Base-by-base conservation (phyloP, 2,329 filamentous ascomycete genomes). In the Fusarium metavorans region DNA sequence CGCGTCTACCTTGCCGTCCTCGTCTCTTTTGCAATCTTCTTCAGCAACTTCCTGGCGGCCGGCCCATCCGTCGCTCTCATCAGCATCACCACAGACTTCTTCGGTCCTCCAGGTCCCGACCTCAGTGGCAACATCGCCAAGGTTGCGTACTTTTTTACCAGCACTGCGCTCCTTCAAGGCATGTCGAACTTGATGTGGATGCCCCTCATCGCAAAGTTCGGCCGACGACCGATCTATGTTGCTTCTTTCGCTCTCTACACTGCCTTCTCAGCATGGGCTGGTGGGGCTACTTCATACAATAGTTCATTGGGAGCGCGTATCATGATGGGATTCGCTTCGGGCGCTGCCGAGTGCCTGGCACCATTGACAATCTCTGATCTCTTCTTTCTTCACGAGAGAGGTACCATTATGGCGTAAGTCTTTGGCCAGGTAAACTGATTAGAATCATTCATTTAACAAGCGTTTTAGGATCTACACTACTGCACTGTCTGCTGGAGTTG, bases 381-480 rank as follows among this genome's bases (percentile, higher is more conserved):
- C 23, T 89, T 89, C 79, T 89, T 88, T 76, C 79, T 89, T 25
- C 87, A 90, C 70, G 86, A 90, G 72, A 82, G 88, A 61, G 87
- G 86, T 1, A 80, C 82, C 5, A 81, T 87, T 41, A 89, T 87
- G 84, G 84, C 85, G 77, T 85, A 77, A 73, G 84, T 81, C 6
- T 35, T 30, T 41, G 18, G 2, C 6, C 3, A 4, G 9, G 41
- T 5, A 25, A 16, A 20, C n/a, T 3, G 4, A 41, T 20, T 10
- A 5, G 8, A 20, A 58, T 5, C 1, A 30, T 14, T 14, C 16
- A 59, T 63, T 39, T 11, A 30, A 50, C 11, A 35, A 35, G 1
- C 37, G 6, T 37, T n/a, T 9, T n/a, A 77, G 74, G 13, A 72
- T 83, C 16, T 85, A 85, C 67, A 83, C 80, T 16, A 79, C 80